Conservation (phyloP, 2,329 filamentous ascomycete genomes). For the Stemphylium vesicarium region DNA sequence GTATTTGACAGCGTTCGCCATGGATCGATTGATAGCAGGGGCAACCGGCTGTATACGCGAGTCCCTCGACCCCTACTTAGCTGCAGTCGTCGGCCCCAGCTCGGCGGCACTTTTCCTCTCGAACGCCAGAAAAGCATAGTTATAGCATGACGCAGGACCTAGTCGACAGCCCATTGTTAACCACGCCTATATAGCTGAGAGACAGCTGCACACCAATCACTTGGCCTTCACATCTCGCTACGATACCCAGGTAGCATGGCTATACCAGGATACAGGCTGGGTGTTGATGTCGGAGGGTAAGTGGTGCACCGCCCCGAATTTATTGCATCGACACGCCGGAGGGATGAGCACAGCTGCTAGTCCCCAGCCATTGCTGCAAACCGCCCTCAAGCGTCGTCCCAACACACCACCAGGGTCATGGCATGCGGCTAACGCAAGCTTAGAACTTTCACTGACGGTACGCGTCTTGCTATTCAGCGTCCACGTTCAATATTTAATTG, state of each 20-base stretch:
- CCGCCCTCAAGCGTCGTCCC: not conserved
- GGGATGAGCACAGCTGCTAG: not conserved
- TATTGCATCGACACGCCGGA: not conserved
- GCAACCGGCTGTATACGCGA: not conserved
- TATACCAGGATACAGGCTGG: constrained; percentile 36
- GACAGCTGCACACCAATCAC: not conserved
- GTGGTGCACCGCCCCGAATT: constrained; percentile 13
- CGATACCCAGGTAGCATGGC: constrained; percentile 4
- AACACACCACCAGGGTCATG: not conserved
- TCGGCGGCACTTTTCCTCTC: constrained; percentile 5
- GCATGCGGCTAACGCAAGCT: constrained; percentile 14
- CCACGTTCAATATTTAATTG: not conserved
- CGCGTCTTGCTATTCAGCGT: not conserved
- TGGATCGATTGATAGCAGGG: constrained; percentile 2
- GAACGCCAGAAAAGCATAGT: constrained; percentile 13
- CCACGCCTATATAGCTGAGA: not conserved
- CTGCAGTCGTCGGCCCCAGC: constrained; percentile 7
- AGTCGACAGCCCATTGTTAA: not conserved
- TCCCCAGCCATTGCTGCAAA: not conserved
- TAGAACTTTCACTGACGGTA: constrained; percentile 56
- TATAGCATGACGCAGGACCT: constrained; percentile 17
- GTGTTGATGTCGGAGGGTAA: constrained; percentile 46
- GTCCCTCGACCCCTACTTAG: not conserved
- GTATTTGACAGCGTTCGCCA: not conserved
- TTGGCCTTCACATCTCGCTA: not conserved